Evolutionary conservation across 345 rosid genomes (phyloP).

Genomic region (Syzygium aqueum): DNA sequence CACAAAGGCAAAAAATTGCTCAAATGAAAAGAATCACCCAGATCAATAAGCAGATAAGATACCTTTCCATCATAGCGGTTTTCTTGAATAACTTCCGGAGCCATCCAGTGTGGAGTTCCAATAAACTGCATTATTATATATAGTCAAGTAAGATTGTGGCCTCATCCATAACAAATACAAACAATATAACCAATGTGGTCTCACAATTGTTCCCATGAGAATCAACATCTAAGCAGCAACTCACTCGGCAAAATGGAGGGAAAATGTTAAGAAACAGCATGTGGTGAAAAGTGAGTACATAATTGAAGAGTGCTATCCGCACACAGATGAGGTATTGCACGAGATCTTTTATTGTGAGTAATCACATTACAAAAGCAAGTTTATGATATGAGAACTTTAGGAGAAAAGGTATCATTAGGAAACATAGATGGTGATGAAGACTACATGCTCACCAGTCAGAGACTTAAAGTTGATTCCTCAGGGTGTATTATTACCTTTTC

Average conservation of each 20-base stretch:
- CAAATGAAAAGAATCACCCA: conserved; percentile 1
- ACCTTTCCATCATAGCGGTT: conserved; percentile 99
- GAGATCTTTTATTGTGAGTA: background rate
- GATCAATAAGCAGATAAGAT: conserved; percentile 4
- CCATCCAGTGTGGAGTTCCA: conserved; percentile 99
- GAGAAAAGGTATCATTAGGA: background rate
- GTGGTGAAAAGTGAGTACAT: background rate
- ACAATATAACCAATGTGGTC: background rate
- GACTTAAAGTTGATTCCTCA: background rate
- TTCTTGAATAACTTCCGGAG: conserved; percentile 99
- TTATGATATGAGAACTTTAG: background rate
- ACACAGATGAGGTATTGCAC: background rate
- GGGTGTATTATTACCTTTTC: background rate
- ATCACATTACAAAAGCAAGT: background rate
- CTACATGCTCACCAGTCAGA: background rate
- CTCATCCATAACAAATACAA: background rate
- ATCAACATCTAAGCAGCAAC: background rate
- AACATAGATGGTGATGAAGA: background rate
- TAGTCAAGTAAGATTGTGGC: background rate
- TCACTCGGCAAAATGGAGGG: background rate
- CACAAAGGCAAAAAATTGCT: background rate
- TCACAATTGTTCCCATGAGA: background rate
- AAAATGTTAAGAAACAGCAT: background rate
- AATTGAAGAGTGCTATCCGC: background rate
- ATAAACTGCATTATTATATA: conserved; percentile 49